Evolutionary conservation across 2,329 filamentous ascomycete genomes (phyloP).

Genomic region (Rhynchosporium secalis): DNA sequence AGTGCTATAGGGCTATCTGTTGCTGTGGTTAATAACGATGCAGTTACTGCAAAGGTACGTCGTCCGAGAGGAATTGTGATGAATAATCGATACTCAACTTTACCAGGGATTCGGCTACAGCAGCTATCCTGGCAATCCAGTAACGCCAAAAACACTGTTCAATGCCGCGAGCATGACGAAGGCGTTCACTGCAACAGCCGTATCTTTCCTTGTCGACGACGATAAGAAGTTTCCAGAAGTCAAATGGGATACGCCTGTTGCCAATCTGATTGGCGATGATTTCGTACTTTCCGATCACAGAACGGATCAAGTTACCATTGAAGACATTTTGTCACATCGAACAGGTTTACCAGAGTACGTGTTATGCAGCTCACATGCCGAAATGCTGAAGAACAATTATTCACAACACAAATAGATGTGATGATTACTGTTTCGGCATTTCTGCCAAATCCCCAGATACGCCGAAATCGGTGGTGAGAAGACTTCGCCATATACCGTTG

Average conservation of each 20-base stretch:
- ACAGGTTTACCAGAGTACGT: constrained; percentile 46
- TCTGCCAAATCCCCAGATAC: constrained; percentile 39
- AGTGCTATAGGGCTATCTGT: constrained; percentile 50
- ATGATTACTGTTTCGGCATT: constrained; percentile 42
- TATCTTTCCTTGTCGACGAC: constrained; percentile 51
- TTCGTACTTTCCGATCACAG: constrained; percentile 51
- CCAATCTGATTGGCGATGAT: constrained; percentile 50
- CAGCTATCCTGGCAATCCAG: constrained; percentile 40
- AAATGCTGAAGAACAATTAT: not conserved
- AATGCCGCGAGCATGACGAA: constrained; percentile 57
- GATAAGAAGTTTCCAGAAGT: constrained; percentile 37
- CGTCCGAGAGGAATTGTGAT: not conserved
- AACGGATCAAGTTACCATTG: constrained; percentile 51
- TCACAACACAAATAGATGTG: constrained; percentile 28
- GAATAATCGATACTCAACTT: not conserved
- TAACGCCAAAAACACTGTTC: constrained; percentile 51
- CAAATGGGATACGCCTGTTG: constrained; percentile 48
- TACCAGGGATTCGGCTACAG: constrained; percentile 43
- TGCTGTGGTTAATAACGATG: constrained; percentile 47
- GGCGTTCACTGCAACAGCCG: constrained; percentile 50
- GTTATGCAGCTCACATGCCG: not conserved
- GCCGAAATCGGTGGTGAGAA: constrained; percentile 40
- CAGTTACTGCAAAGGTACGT: constrained; percentile 43
- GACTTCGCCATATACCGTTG: constrained; percentile 48
- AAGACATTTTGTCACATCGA: constrained; percentile 54